Evolutionary conservation across 1,284 basidiomycete species (phyloP).

Genomic region (Ustilago nuda): DNA sequence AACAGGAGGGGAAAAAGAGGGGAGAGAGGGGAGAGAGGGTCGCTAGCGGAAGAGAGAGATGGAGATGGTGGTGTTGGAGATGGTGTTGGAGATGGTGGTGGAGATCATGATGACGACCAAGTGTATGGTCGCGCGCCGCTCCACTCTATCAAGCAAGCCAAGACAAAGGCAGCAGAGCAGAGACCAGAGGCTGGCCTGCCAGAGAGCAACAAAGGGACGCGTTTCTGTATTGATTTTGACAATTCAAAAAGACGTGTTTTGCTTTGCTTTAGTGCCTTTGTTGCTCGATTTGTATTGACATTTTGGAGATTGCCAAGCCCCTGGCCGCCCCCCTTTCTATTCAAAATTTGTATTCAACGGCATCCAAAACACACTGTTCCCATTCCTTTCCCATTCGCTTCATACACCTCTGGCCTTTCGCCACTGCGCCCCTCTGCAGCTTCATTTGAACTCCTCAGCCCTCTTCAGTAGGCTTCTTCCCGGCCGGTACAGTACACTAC

Average conservation of each 20-base stretch:
- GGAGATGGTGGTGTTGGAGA: not conserved
- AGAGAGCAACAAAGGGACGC: not conserved
- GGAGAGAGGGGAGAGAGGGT: slow-evolving; percentile 4
- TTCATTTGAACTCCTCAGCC: not conserved
- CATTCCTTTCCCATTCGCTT: not conserved
- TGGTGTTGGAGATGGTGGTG: slow-evolving; percentile 19
- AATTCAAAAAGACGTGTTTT: not conserved
- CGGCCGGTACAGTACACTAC: not conserved
- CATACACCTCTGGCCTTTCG: not conserved
- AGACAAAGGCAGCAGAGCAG: not conserved
- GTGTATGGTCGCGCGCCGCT: not conserved
- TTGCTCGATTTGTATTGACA: not conserved
- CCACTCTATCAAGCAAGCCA: not conserved
- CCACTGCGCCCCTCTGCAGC: slow-evolving; percentile 7
- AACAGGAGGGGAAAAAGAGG: not conserved
- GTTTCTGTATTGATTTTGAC: slow-evolving; percentile 20
- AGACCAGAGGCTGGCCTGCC: not conserved
- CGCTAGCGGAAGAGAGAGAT: slow-evolving; percentile 2
- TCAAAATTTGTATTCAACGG: not conserved
- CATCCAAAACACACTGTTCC: slow-evolving; percentile 1
- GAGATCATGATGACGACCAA: slow-evolving; percentile 9
- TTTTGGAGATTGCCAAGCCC: not conserved
- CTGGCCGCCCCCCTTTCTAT: not conserved
- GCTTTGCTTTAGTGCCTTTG: not conserved
- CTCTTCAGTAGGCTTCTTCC: not conserved